Conservation (phyloP, 2,329 filamentous ascomycete species). For the Cyclaneusma minus region DNA sequence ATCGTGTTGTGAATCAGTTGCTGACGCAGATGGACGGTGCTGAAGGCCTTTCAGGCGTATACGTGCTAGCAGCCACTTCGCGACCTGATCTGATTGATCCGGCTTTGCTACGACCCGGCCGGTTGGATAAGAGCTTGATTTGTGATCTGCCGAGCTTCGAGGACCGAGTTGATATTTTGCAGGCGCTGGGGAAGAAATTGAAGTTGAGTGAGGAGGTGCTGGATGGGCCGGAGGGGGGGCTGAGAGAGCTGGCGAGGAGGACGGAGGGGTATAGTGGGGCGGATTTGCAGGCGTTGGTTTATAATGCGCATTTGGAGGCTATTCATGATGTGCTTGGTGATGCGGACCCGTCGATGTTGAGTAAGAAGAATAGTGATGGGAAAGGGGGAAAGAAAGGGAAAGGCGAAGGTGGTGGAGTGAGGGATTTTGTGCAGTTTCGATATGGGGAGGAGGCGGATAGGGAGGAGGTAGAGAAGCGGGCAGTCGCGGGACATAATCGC, state of each 20-base stretch:
- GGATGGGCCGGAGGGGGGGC: constrained; percentile 29
- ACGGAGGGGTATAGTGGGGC: constrained; percentile 91
- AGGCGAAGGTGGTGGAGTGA: constrained; percentile 16
- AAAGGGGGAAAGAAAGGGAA: constrained; percentile 12
- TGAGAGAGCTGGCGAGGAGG: constrained; percentile 59
- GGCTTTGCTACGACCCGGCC: constrained; percentile 76
- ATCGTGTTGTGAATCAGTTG: constrained; percentile 94
- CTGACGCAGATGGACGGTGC: constrained; percentile 98
- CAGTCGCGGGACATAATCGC: constrained; percentile 30
- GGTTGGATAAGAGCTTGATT: constrained; percentile 81
- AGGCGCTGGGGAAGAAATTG: constrained; percentile 69
- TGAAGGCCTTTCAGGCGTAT: constrained; percentile 86
- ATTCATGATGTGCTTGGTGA: constrained; percentile 82
- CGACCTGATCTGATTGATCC: constrained; percentile 92
- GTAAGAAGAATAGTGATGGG: constrained; percentile 9
- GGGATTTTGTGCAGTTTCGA: constrained; percentile 68
- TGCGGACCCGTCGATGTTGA: constrained; percentile 24
- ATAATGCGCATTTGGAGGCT: constrained; percentile 91
- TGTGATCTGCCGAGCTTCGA: constrained; percentile 73
- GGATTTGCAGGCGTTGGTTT: constrained; percentile 85
- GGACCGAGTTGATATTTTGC: constrained; percentile 79
- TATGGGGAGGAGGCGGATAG: constrained; percentile 49
- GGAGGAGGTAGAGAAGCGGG: constrained; percentile 21
- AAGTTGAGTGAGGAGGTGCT: constrained; percentile 53
- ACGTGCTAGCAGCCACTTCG: constrained; percentile 87